A percentile compares a stretch with the other conserved stretches of the same genome.
Evolutionary conservation across 2,329 filamentous ascomycete species (phyloP).

Genomic region (Chaetomiaceae sp.): DNA sequence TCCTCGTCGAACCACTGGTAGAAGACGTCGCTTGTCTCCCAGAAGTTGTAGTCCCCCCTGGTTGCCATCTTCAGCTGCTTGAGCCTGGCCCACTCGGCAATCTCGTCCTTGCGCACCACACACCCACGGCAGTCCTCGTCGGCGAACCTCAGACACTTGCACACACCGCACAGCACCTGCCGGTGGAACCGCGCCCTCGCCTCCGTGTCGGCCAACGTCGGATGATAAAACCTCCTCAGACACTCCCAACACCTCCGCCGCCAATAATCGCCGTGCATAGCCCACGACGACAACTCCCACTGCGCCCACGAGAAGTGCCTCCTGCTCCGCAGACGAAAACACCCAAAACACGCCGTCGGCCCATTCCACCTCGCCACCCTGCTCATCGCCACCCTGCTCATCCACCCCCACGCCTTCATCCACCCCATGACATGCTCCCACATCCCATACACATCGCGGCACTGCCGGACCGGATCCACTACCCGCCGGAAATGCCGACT

Average conservation of each 20-base stretch:
- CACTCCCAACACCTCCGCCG: conserved; percentile 10
- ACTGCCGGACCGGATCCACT: conserved; percentile 2
- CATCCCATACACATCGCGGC: conserved; percentile 1
- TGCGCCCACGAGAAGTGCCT: conserved; percentile 2
- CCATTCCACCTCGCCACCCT: too few species aligned
- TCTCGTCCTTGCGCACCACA: neutral
- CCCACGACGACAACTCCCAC: neutral
- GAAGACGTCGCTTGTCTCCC: neutral
- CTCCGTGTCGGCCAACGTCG: neutral
- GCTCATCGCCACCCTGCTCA: too few species aligned
- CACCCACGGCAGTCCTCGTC: conserved; percentile 11
- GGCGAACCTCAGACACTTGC: neutral
- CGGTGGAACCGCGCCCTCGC: conserved; percentile 2
- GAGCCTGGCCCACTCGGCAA: neutral
- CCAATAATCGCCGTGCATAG: neutral
- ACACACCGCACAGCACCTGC: neutral
- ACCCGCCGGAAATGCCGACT: conserved; percentile 1
- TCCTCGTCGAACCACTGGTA: neutral
- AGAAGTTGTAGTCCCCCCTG: neutral
- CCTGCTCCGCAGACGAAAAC: neutral
- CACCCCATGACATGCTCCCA: neutral
- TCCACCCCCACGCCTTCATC: neutral
- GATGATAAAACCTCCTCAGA: conserved; percentile 7
- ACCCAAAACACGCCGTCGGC: conserved; percentile 2
- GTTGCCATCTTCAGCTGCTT: neutral